These are phyloP conservation scores for Gossypium australe DNA, from an alignment of 345 rosid genomes.

Conservation along the genomic window DNA sequence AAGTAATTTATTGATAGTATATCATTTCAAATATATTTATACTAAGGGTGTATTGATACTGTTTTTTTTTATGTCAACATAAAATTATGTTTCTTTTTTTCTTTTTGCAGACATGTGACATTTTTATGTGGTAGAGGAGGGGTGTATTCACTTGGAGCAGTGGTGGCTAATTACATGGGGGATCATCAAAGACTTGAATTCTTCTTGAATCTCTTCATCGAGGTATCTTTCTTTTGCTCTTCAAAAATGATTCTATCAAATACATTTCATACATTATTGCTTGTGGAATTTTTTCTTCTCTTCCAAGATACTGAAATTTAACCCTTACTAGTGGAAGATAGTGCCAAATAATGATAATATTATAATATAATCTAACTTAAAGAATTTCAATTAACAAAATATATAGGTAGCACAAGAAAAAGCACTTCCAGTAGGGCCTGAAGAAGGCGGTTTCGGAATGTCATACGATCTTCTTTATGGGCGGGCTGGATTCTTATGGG, in stretches of 20 bases:
- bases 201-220: conserved; percentile 52
- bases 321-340: too few species aligned
- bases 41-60: too few species aligned
- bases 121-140: conserved; percentile 93
- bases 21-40: background rate
- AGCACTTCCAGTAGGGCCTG: conserved; percentile 84
- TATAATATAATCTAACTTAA: background rate
- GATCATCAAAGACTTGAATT: conserved; percentile 47
- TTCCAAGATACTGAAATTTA: too few species aligned
- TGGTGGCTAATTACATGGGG: conserved; percentile 46
- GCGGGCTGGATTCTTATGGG: conserved; percentile 90
- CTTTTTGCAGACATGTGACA: conserved; percentile 55
- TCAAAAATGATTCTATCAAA: too few species aligned
- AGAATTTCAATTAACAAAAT: background rate
- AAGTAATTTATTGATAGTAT: background rate
- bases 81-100: background rate
- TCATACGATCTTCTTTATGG: conserved; percentile 89
- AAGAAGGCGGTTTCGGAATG: conserved; percentile 96
- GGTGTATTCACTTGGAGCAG: conserved; percentile 71
- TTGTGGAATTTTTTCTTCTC: too few species aligned
- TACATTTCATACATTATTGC: too few species aligned
- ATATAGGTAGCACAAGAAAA: conserved; percentile 74
- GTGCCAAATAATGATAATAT: background rate
- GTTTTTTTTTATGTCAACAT: too few species aligned
- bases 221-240: conserved; percentile 31